Conservation (phyloP, 2,329 filamentous ascomycete species). For the Xylariaceae sp. region DNA sequence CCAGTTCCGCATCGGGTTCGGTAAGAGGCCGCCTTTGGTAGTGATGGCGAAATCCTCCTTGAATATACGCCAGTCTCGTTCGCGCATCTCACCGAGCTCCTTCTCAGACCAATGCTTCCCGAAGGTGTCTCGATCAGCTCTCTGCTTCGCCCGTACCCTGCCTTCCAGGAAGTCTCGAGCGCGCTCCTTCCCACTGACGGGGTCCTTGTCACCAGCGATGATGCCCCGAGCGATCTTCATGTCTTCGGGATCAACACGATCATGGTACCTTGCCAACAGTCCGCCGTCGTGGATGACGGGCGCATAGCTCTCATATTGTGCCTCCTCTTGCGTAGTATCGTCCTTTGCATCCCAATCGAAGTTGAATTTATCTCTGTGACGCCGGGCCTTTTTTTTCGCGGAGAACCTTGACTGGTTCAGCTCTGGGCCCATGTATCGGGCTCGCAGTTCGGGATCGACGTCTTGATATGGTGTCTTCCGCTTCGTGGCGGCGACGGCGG, state of each 20-base stretch:
- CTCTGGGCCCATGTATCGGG: constrained; percentile 89
- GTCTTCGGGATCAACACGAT: constrained; percentile 54
- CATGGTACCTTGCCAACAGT: constrained; percentile 48
- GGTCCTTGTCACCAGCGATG: constrained; percentile 68
- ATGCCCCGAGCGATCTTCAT: constrained; percentile 65
- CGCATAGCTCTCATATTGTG: constrained; percentile 72
- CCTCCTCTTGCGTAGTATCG: constrained; percentile 81
- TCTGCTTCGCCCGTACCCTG: constrained; percentile 73
- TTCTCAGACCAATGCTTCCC: constrained; percentile 98
- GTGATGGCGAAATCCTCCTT: constrained; percentile 98
- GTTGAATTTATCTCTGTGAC: constrained; percentile 96
- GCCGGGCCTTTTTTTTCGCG: constrained; percentile 90
- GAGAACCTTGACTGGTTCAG: constrained; percentile 82
- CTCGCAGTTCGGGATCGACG: constrained; percentile 71
- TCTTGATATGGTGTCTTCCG: constrained; percentile 51
- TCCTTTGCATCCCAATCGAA: constrained; percentile 97
- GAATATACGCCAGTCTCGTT: constrained; percentile 98
- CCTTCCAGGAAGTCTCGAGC: constrained; percentile 82
- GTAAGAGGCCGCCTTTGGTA: constrained; percentile 87
- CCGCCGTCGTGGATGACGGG: constrained; percentile 57
- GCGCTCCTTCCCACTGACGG: constrained; percentile 63
- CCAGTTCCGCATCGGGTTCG: constrained; percentile 96
- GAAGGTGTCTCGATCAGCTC: constrained; percentile 68
- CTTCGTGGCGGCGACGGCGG: constrained; percentile 55
- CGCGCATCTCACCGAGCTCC: constrained; percentile 86